Conservation (phyloP, 2,329 filamentous ascomycete genomes). For the Pseudocercospora fuligena region DNA sequence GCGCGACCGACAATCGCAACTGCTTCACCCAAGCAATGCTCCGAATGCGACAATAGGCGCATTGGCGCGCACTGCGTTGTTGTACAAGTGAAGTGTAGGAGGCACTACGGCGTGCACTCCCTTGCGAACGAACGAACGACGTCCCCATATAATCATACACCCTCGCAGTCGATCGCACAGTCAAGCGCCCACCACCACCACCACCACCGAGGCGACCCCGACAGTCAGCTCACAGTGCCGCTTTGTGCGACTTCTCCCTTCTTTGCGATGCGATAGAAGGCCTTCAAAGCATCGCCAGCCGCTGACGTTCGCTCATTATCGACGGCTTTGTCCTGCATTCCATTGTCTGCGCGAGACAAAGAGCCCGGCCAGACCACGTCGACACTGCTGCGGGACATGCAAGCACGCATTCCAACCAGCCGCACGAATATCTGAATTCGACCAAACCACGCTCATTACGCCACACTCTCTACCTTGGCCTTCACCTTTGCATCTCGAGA, state of each 20-base stretch:
- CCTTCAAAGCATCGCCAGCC: constrained; percentile 3
- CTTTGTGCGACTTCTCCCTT: neutral
- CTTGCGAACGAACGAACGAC: constrained; percentile 3
- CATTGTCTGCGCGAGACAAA: constrained; percentile 18
- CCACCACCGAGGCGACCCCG: neutral
- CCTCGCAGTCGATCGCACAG: neutral
- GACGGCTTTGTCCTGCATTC: constrained; percentile 5
- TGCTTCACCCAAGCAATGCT: neutral
- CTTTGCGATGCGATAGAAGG: neutral
- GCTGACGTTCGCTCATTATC: constrained; percentile 7
- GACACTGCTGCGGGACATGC: constrained; percentile 14
- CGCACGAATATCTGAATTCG: constrained; percentile 13
- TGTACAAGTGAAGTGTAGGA: neutral
- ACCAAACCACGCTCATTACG: constrained; percentile 9
- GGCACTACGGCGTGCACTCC: too few relatives aligned
- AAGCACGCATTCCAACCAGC: constrained; percentile 24
- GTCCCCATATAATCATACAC: neutral
- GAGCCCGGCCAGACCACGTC: neutral
- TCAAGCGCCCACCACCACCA: neutral
- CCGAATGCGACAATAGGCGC: neutral
- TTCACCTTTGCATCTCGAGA: neutral
- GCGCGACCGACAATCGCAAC: neutral
- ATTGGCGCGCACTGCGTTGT: neutral
- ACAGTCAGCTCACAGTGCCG: neutral
- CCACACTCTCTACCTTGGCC: constrained; percentile 17